phyloP scores from a whole-genome alignment of 2,329 filamentous ascomycete species.

The Pseudogymnoascus pannorum region DNA sequence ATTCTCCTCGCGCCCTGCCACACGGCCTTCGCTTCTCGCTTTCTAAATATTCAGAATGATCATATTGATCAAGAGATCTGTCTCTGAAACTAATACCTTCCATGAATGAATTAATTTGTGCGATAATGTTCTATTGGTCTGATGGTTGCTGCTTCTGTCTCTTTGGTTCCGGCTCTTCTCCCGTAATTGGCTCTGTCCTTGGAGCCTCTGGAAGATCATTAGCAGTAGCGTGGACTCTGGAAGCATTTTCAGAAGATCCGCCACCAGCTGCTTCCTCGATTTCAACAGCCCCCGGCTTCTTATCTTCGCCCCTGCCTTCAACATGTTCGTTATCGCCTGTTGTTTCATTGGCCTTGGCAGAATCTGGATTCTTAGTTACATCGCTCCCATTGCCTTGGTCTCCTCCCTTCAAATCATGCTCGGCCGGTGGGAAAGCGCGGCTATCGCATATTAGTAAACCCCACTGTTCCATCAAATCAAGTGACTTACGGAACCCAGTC shows the following conservation, averaged over 20 bases:
- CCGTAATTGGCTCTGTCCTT: slow-evolving; percentile 26
- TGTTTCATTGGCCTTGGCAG: slow-evolving; percentile 21
- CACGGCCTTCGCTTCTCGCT: not conserved
- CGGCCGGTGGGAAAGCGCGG: slow-evolving; percentile 41
- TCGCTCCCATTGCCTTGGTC: slow-evolving; percentile 6
- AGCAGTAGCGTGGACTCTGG: slow-evolving; percentile 20
- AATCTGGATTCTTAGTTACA: not conserved
- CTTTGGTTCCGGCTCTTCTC: slow-evolving; percentile 27
- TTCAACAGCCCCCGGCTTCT: slow-evolving; percentile 18
- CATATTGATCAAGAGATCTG: not conserved
- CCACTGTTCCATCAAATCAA: not conserved
- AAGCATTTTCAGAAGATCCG: not conserved
- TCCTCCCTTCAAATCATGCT: slow-evolving; percentile 25
- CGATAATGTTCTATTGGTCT: not conserved
- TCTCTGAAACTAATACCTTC: not conserved
- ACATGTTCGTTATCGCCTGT: slow-evolving; percentile 4
- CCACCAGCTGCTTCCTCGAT: slow-evolving; percentile 17
- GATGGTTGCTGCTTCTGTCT: slow-evolving; percentile 25
- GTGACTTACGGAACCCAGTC: slow-evolving; percentile 61
- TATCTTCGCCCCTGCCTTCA: slow-evolving; percentile 1
- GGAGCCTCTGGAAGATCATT: slow-evolving; percentile 33
- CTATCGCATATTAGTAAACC: slow-evolving; percentile 26
- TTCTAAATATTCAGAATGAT: not conserved
- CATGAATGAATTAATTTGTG: not conserved
- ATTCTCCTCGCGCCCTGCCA: not conserved